Evolutionary conservation across 1,284 basidiomycete genomes (phyloP).

Genomic region (Tetrapyrgos nigripes): DNA sequence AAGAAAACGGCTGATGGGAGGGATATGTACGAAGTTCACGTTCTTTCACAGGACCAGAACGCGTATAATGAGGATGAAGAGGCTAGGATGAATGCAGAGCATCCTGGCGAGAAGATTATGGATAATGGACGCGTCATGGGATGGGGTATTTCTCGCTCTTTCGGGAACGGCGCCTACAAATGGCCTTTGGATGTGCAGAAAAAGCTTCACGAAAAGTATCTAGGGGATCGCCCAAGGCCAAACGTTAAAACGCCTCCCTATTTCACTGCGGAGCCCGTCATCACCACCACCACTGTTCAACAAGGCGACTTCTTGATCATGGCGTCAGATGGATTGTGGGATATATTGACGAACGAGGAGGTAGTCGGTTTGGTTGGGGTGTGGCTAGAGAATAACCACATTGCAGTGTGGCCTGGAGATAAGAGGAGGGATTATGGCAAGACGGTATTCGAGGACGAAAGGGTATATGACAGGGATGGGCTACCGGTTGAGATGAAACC

Average conservation of each 20-base stretch:
- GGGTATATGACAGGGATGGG: slow-evolving; percentile 20
- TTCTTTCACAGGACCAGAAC: slow-evolving; percentile 62
- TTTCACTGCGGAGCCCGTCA: slow-evolving; percentile 61
- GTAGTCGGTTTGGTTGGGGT: slow-evolving; percentile 61
- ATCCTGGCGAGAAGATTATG: slow-evolving; percentile 27
- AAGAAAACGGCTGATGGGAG: slow-evolving; percentile 28
- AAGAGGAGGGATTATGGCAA: slow-evolving; percentile 4
- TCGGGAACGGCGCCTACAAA: slow-evolving; percentile 42
- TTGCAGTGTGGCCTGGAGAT: slow-evolving; percentile 11
- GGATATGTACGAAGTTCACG: slow-evolving; percentile 51
- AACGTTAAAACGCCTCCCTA: slow-evolving; percentile 34
- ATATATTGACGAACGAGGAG: slow-evolving; percentile 62
- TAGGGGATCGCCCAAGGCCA: slow-evolving; percentile 28
- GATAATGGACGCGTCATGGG: slow-evolving; percentile 27
- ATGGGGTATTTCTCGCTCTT: slow-evolving; percentile 35
- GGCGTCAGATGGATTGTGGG: slow-evolving; percentile 65
- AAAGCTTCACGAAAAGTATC: slow-evolving; percentile 30
- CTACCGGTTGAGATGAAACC: slow-evolving; percentile 26
- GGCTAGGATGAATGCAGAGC: slow-evolving; percentile 27
- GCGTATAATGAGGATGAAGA: slow-evolving; percentile 39
- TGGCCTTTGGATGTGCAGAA: slow-evolving; percentile 39
- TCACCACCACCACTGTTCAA: slow-evolving; percentile 47
- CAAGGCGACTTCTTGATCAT: slow-evolving; percentile 63
- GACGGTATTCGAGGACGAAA: slow-evolving; percentile 7
- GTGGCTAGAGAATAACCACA: slow-evolving; percentile 45